These are phyloP conservation scores for Alternaria incomplexa DNA, from an alignment of 2,329 filamentous ascomycete genomes.

Conservation along the genomic window DNA sequence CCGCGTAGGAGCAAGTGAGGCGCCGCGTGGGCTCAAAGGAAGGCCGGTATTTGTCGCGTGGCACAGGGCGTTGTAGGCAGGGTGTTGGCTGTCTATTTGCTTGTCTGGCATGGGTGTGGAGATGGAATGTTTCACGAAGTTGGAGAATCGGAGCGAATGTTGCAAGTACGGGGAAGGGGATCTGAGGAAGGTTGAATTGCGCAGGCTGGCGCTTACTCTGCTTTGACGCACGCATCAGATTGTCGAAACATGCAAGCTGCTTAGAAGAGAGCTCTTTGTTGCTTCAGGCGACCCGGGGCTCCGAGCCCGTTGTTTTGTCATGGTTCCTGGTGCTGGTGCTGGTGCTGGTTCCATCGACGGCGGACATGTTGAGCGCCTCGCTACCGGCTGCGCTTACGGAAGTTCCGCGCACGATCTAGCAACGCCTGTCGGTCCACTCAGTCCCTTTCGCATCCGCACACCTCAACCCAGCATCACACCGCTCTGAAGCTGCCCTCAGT, in stretches of 20 bases:
- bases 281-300: background rate
- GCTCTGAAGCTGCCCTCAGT: conserved; percentile 13
- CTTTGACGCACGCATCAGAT: background rate
- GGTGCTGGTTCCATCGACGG: background rate
- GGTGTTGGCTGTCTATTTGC: conserved; percentile 8
- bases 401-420: conserved; percentile 12
- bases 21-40: conserved; percentile 5
- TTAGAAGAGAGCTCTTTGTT: background rate
- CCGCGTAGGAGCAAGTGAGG: background rate
- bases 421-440: conserved; percentile 13
- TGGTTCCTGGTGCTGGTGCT: conserved; percentile 3
- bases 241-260: background rate
- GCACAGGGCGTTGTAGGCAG: background rate
- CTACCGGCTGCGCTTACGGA: conserved; percentile 18
- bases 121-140: conserved; percentile 8
- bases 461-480: conserved; percentile 24
- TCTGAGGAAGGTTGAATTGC: background rate
- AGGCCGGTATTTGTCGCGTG: conserved; percentile 12
- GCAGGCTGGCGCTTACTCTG: background rate
- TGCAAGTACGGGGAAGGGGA: background rate
- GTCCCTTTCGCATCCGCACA: conserved; percentile 18
- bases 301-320: background rate
- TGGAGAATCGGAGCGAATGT: background rate
- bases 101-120: conserved; percentile 8
- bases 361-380: conserved; percentile 9